phyloP scores from a whole-genome alignment of 2,329 filamentous ascomycete genomes.

The Ustulina deusta region DNA sequence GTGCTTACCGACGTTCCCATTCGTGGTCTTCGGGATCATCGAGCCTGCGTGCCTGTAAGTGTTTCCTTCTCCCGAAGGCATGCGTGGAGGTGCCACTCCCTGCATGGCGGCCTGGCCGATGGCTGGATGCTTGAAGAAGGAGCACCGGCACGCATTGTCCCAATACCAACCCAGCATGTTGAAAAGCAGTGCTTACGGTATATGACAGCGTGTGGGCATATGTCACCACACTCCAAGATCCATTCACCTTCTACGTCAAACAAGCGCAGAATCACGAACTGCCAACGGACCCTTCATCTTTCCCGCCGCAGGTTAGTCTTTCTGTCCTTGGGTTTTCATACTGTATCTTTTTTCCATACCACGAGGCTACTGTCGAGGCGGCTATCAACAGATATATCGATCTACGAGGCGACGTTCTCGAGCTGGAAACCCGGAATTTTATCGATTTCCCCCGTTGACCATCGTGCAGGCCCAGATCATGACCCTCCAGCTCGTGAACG shows the following conservation, averaged over 20 bases:
- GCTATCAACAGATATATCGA: no score
- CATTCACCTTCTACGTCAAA: constrained; percentile 46
- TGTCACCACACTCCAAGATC: constrained; percentile 43
- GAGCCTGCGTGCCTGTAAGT: constrained; percentile 48
- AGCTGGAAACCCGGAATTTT: not conserved
- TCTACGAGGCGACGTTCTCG: not conserved
- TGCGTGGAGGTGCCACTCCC: not conserved
- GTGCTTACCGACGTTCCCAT: constrained; percentile 42
- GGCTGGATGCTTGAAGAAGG: not conserved
- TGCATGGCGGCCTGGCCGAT: not conserved
- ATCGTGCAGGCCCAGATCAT: constrained; percentile 42
- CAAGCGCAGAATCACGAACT: constrained; percentile 45
- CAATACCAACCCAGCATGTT: not conserved
- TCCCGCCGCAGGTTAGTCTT: constrained; percentile 34
- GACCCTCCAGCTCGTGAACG: constrained; percentile 49
- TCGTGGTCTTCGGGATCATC: constrained; percentile 47
- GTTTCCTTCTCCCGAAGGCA: constrained; percentile 18
- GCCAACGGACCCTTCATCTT: constrained; percentile 19
- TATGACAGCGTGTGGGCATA: constrained; percentile 43
- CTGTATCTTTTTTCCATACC: no score
- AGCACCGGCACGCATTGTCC: not conserved
- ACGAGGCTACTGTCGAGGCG: no score
- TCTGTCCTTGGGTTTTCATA: not conserved
- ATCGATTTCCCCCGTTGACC: not conserved
- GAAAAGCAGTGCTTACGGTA: constrained; percentile 2